Conservation (phyloP, 2,329 filamentous ascomycete genomes). For the Chaetomiaceae sp. region DNA sequence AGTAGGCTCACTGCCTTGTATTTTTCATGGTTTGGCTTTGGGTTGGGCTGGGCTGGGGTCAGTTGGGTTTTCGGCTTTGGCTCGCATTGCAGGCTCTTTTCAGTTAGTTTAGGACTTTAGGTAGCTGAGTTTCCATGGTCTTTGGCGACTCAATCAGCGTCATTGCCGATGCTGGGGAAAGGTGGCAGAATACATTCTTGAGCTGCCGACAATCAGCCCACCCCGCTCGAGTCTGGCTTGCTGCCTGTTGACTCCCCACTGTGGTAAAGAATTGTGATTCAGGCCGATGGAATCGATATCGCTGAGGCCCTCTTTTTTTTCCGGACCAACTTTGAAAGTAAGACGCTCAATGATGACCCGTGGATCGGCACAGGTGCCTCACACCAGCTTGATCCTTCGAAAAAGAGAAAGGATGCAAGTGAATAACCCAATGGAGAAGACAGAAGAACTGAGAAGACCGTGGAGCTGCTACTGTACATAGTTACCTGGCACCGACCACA, state of each 20-base stretch:
- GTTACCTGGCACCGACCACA: too few species aligned
- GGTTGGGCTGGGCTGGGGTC: background rate
- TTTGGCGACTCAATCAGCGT: background rate
- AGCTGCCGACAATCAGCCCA: background rate
- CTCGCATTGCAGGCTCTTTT: too few species aligned
- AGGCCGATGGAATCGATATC: background rate
- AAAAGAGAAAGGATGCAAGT: background rate
- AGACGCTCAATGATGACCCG: background rate
- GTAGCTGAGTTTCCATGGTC: too few species aligned
- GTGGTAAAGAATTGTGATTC: too few species aligned
- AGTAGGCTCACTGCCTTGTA: background rate
- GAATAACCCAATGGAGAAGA: background rate
- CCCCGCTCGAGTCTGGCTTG: background rate
- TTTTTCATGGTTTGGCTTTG: background rate
- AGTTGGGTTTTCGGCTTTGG: background rate
- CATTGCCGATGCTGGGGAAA: background rate
- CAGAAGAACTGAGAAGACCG: background rate
- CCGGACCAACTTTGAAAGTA: slow-evolving; percentile 6
- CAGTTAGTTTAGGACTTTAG: too few species aligned
- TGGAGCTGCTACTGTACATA: background rate
- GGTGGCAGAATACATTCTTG: background rate
- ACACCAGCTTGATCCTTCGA: background rate
- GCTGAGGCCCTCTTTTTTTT: background rate
- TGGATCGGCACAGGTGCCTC: slow-evolving; percentile 3
- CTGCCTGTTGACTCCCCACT: slow-evolving; percentile 1